These are phyloP conservation scores for Taiozyma sp. DNA, from an alignment of 1,139 yeast genomes.

Conservation along the genomic window DNA sequence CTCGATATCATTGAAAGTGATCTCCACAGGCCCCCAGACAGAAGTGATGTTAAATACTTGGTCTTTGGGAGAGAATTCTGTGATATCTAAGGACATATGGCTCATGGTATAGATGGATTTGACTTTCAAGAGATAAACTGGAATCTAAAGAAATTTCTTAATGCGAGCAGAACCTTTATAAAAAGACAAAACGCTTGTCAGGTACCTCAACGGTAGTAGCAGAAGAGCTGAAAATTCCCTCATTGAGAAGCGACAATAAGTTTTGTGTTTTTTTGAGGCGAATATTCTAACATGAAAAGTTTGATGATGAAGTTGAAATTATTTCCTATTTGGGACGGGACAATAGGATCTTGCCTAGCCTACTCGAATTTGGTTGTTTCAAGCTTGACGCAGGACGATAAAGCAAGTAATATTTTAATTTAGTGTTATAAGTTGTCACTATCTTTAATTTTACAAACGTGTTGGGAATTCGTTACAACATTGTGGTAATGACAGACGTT, in stretches of 20 bases:
- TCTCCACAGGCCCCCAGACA: constrained; percentile 22
- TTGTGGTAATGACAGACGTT: no score
- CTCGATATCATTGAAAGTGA: constrained; percentile 29
- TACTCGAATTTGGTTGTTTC: neutral
- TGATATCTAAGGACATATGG: constrained; percentile 1
- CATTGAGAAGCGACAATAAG: neutral
- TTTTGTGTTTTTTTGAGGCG: neutral
- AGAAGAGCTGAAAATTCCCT: neutral
- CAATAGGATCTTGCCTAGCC: constrained; percentile 3
- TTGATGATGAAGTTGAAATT: neutral
- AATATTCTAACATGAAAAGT: neutral
- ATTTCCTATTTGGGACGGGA: constrained; percentile 6
- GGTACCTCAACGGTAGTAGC: neutral
- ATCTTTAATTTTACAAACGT: no score
- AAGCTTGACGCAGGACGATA: neutral
- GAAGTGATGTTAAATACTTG: constrained; percentile 30
- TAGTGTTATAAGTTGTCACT: no score
- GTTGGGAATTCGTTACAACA: no score
- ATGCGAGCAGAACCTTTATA: neutral
- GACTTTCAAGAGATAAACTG: neutral
- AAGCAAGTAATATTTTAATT: neutral
- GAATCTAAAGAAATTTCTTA: neutral
- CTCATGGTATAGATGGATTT: constrained; percentile 1
- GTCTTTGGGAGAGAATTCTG: constrained; percentile 20
- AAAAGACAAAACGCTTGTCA: neutral